phyloP scores from a whole-genome alignment of 495 filamentous ascomycete species.

The Penicillium pancosmium region DNA sequence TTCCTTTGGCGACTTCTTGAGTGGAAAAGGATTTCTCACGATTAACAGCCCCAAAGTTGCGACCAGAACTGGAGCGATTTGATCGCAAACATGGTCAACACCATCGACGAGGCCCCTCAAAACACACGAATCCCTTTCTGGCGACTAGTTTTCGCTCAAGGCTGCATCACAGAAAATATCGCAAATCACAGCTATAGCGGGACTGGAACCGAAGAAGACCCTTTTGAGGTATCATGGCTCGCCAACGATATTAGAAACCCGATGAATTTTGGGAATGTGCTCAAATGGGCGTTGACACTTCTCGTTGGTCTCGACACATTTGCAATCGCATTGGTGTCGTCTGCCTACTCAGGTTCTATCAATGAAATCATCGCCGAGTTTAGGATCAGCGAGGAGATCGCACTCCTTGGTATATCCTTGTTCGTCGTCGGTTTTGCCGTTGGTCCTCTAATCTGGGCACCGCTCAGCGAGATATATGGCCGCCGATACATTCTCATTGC shows the following conservation, averaged over 20 bases:
- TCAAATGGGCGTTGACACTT: conserved; percentile 45
- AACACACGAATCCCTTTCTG: too few relatives aligned
- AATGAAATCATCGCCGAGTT: conserved; percentile 10
- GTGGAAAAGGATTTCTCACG: too few relatives aligned
- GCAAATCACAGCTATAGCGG: too few relatives aligned
- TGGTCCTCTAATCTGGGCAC: conserved; percentile 43
- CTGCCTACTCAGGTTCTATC: conserved; percentile 49
- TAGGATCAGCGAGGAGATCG: conserved; percentile 12
- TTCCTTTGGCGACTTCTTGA: too few relatives aligned
- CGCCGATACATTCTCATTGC: conserved; percentile 35
- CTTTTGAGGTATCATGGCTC: too few relatives aligned
- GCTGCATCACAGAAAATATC: too few relatives aligned
- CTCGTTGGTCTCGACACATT: conserved; percentile 63
- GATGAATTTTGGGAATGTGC: conserved; percentile 57
- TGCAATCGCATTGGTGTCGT: conserved; percentile 67
- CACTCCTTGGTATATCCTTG: conserved; percentile 16
- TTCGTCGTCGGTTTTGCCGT: conserved; percentile 36
- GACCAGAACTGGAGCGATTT: too few relatives aligned
- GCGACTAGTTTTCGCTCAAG: too few relatives aligned
- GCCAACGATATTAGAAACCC: conserved; percentile 63
- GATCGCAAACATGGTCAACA: too few relatives aligned
- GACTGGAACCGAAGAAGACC: too few relatives aligned
- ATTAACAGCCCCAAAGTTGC: too few relatives aligned
- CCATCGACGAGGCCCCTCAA: too few relatives aligned
- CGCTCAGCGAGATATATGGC: conserved; percentile 60